A percentile compares a stretch with the other conserved stretches of the same genome.
These are phyloP conservation scores for Dothideomycetes sp. DNA, from an alignment of 2,329 filamentous ascomycete species.

Conservation along the genomic window DNA sequence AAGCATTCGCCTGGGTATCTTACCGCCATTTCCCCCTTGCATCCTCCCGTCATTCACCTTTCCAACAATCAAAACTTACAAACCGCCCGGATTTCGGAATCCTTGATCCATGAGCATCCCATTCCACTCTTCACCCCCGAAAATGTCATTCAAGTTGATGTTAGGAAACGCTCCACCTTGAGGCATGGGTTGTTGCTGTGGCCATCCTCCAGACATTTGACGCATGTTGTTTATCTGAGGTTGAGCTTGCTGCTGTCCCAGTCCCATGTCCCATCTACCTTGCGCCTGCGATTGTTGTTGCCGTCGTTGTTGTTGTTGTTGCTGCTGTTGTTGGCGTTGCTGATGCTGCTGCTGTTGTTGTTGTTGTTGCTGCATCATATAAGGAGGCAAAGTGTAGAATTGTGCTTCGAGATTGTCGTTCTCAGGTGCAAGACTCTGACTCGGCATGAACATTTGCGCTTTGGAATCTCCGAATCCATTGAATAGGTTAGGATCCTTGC, in stretches of 20 bases:
- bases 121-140: constrained; percentile 30
- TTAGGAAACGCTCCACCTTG: constrained; percentile 23
- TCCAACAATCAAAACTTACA: background rate
- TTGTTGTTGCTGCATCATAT: constrained; percentile 51
- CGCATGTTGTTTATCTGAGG: constrained; percentile 16
- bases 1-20: constrained; percentile 13
- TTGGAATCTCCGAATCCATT: constrained; percentile 8
- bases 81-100: constrained; percentile 12
- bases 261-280: constrained; percentile 4
- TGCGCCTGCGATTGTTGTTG: background rate
- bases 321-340: constrained; percentile 19
- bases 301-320: constrained; percentile 13
- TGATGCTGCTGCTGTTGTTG: constrained; percentile 14
- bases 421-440: constrained; percentile 14
- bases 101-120: constrained; percentile 21
- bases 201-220: constrained; percentile 19
- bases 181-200: constrained; percentile 10
- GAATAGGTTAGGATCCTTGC: constrained; percentile 18
- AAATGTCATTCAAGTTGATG: constrained; percentile 30
- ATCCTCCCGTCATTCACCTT: background rate
- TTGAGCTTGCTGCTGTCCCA: constrained; percentile 18
- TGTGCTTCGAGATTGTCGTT: constrained; percentile 62
- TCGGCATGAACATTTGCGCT: constrained; percentile 1
- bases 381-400: constrained; percentile 62
- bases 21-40: background rate